Evolutionary conservation across 148 eudicot genomes (phyloP).

Genomic region (Tetragonia tetragonoides): DNA sequence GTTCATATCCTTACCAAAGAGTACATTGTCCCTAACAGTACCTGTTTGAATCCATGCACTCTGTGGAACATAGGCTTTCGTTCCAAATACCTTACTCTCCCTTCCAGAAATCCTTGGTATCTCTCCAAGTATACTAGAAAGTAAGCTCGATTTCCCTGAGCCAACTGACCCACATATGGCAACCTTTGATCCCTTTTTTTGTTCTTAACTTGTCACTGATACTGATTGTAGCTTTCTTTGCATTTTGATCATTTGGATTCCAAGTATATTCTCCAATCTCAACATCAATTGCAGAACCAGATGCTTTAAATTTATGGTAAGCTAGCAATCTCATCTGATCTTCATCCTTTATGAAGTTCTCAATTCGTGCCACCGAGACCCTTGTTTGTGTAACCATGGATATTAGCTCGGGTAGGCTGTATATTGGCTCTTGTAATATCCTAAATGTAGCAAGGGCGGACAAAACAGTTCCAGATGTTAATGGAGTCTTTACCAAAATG

Average conservation of each 20-base stretch:
- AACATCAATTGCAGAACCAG: conserved; percentile 50
- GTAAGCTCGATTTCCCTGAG: conserved; percentile 81
- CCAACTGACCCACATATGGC: conserved; percentile 94
- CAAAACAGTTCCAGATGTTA: conserved; percentile 72
- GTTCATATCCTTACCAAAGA: conserved; percentile 78
- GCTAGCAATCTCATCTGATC: conserved; percentile 38
- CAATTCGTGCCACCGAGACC: conserved; percentile 73
- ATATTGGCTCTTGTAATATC: conserved; percentile 88
- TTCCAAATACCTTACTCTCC: conserved; percentile 57
- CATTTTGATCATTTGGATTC: conserved; percentile 40
- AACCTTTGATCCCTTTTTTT: conserved; percentile 61
- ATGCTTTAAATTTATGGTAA: conserved; percentile 29
- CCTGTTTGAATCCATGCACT: conserved; percentile 96
- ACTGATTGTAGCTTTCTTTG: conserved; percentile 42
- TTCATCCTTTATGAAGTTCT: conserved; percentile 48
- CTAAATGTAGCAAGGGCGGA: conserved; percentile 92
- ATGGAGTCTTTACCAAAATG: conserved; percentile 58
- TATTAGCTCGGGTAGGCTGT: conserved; percentile 79
- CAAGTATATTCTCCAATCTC: conserved; percentile 74
- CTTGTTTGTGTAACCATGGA: conserved; percentile 79
- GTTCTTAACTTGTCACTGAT: conserved; percentile 50
- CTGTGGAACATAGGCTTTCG: conserved; percentile 84
- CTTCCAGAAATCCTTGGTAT: conserved; percentile 66
- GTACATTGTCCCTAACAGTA: conserved; percentile 70
- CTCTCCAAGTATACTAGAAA: conserved; percentile 81